Percentiles rank a stretch among this genome's conserved stretches.
Evolutionary conservation across 2,329 filamentous ascomycete species (phyloP).

Genomic region (Aspergillus fijiensis): DNA sequence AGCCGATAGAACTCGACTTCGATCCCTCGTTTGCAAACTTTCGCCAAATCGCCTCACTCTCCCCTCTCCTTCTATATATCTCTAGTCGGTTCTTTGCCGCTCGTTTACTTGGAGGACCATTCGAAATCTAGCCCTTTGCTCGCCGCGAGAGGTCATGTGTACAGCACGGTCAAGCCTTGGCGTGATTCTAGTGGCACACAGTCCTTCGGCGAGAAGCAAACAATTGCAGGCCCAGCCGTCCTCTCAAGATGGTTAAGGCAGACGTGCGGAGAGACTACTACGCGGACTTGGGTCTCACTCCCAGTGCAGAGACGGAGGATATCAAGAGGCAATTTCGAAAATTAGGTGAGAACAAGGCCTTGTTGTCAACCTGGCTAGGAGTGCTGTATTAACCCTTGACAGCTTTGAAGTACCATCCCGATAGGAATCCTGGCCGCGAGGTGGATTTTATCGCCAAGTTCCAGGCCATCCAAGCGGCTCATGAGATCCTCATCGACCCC

Average conservation of each 20-base stretch:
- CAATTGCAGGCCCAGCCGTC: not conserved
- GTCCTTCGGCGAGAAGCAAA: slow-evolving; percentile 12
- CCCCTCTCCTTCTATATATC: not conserved
- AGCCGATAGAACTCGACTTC: not conserved
- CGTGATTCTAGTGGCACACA: slow-evolving; percentile 13
- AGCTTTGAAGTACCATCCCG: slow-evolving; percentile 85
- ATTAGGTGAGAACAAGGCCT: slow-evolving; percentile 57
- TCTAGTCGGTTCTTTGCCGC: not conserved
- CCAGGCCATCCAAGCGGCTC: slow-evolving; percentile 80
- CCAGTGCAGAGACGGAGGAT: slow-evolving; percentile 67
- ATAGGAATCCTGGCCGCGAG: slow-evolving; percentile 82
- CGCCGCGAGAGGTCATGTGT: slow-evolving; percentile 22
- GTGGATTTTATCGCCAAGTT: slow-evolving; percentile 78
- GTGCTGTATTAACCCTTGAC: slow-evolving; percentile 11
- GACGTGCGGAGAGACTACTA: slow-evolving; percentile 77
- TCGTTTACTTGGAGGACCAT: slow-evolving; percentile 1
- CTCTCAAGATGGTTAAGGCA: slow-evolving; percentile 63
- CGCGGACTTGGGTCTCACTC: slow-evolving; percentile 72
- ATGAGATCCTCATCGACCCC: slow-evolving; percentile 70
- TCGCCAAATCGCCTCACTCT: not conserved
- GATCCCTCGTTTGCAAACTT: not conserved
- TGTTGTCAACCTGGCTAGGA: not conserved
- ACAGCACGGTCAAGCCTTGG: slow-evolving; percentile 14
- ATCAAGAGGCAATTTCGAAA: slow-evolving; percentile 86
- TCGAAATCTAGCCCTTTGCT: not conserved